Conservation (phyloP, 2,329 filamentous ascomycete species). For the Arthrobotrys sphaeroides region DNA sequence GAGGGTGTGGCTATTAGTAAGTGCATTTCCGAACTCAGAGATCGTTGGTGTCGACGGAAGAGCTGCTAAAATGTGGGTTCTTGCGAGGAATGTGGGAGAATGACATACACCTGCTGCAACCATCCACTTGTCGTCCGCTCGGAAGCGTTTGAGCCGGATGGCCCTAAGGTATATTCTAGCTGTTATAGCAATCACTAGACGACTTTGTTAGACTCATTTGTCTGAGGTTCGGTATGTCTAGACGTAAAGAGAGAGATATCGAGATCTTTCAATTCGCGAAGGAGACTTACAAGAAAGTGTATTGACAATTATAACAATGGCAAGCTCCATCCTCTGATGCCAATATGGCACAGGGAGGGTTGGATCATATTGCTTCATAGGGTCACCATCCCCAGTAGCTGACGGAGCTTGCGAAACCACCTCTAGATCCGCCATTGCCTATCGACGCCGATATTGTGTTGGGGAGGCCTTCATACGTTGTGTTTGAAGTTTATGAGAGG, state of each 20-base stretch:
- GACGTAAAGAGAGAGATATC: neutral
- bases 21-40: neutral
- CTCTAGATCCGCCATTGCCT: slow-evolving; percentile 3
- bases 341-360: slow-evolving; percentile 55
- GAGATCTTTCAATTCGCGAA: neutral
- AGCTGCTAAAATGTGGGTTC: neutral
- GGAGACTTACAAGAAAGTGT: slow-evolving; percentile 57
- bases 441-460: slow-evolving; percentile 28
- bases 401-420: slow-evolving; percentile 5
- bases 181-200: slow-evolving; percentile 57
- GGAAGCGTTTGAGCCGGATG: slow-evolving; percentile 56
- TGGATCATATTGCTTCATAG: slow-evolving; percentile 56
- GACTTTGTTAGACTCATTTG: neutral
- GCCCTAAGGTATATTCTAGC: slow-evolving; percentile 58
- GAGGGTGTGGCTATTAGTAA: neutral
- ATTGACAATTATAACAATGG: slow-evolving; percentile 57
- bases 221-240: neutral
- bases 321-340: slow-evolving; percentile 58
- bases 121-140: slow-evolving; percentile 59
- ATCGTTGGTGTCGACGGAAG: neutral
- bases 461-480: slow-evolving; percentile 11
- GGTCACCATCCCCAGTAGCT: slow-evolving; percentile 12
- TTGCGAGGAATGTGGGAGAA: slow-evolving; percentile 18
- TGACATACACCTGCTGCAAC: slow-evolving; percentile 57
- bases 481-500: neutral